These are phyloP conservation scores for Arachnopeziza araneosa DNA, from an alignment of 2,329 filamentous ascomycete species.

Conservation along the genomic window DNA sequence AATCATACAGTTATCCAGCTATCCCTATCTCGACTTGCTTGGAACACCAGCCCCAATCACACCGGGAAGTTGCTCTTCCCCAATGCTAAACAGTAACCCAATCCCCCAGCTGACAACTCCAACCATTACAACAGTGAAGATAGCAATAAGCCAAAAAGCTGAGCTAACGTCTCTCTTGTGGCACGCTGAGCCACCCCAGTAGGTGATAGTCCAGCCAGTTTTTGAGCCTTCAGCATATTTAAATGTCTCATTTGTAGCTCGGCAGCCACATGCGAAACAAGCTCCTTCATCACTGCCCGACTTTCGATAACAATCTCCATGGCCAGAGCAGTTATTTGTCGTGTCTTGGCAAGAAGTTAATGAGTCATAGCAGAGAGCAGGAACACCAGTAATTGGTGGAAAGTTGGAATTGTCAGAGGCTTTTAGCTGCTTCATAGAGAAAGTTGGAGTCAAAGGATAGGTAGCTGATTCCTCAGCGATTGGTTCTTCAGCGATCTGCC, in stretches of 20 bases:
- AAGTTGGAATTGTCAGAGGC: constrained; percentile 15
- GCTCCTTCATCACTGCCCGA: constrained; percentile 44
- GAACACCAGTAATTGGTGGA: constrained; percentile 20
- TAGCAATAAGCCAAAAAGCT: constrained; percentile 81
- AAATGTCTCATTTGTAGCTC: constrained; percentile 42
- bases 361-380: constrained; percentile 71
- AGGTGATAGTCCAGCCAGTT: constrained; percentile 49
- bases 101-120: constrained; percentile 65
- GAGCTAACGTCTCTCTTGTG: constrained; percentile 87
- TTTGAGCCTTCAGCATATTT: constrained; percentile 32
- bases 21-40: constrained; percentile 44
- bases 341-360: constrained; percentile 60
- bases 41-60: constrained; percentile 95
- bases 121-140: constrained; percentile 66
- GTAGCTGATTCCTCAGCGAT: constrained; percentile 16
- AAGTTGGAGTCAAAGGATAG: not conserved
- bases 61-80: constrained; percentile 80
- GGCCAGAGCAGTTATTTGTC: constrained; percentile 77
- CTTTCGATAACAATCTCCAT: constrained; percentile 70
- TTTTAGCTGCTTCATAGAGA: constrained; percentile 3
- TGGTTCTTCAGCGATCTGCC: constrained; percentile 25
- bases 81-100: constrained; percentile 75
- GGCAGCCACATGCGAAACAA: constrained; percentile 80
- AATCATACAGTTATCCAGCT: not conserved
- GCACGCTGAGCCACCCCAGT: constrained; percentile 83